A percentile compares a stretch with the other conserved stretches of the same genome.
Evolutionary conservation across 2,329 filamentous ascomycete species (phyloP).

Genomic region (Ophiostoma himal-ulmi): DNA sequence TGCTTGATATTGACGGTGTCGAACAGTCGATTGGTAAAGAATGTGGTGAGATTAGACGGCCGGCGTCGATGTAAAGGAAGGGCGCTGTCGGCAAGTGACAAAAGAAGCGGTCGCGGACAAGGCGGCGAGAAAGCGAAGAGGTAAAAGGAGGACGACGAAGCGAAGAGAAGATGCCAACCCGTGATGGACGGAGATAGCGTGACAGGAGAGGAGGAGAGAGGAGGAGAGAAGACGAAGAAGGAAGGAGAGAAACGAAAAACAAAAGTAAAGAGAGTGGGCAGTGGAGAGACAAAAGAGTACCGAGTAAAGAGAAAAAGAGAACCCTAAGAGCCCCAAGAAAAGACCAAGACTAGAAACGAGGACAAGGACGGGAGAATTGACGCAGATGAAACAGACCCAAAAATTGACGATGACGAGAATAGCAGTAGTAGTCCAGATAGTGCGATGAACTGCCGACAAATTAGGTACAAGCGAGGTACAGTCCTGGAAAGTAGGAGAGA

Average conservation of each 20-base stretch:
- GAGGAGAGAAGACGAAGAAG: conserved; percentile 5
- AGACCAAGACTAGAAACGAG: conserved; percentile 9
- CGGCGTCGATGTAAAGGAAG: conserved; percentile 18
- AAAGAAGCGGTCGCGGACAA: neutral
- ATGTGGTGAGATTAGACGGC: conserved; percentile 16
- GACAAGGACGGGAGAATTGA: neutral
- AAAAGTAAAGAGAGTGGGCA: conserved; percentile 2
- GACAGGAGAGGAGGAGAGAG: conserved; percentile 8
- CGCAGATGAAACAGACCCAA: conserved; percentile 7
- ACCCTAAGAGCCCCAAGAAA: conserved; percentile 10
- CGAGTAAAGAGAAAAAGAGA: conserved; percentile 22
- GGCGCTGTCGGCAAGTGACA: conserved; percentile 14
- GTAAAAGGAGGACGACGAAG: neutral
- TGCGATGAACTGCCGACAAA: neutral
- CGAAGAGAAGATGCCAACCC: conserved; percentile 17
- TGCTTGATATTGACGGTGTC: neutral
- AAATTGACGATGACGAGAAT: neutral
- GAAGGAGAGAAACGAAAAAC: conserved; percentile 7
- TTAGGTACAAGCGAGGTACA: conserved; percentile 7
- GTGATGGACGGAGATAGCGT: conserved; percentile 15
- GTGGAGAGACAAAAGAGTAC: conserved; percentile 18
- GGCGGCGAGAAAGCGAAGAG: conserved; percentile 1
- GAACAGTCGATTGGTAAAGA: neutral
- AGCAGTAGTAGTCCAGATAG: neutral
- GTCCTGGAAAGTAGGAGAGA: neutral